Percentiles rank a stretch among this genome's conserved stretches.
These are phyloP conservation scores for Suillus bovinus DNA, from an alignment of 768 basidiomycete species.

Conservation along the genomic window DNA sequence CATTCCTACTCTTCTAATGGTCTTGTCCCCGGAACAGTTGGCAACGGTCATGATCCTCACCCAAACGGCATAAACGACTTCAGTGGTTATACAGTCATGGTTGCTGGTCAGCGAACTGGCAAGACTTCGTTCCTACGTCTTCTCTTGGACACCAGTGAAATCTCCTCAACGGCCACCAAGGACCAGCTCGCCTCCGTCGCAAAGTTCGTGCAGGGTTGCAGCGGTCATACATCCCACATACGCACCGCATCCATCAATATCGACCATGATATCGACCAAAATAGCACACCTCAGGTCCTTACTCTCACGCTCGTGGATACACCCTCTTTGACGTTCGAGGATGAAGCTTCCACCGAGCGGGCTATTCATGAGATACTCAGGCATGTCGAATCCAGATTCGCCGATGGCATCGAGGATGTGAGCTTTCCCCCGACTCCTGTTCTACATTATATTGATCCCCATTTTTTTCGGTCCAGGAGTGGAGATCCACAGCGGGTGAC, in stretches of 20 bases:
- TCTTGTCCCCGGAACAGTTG: constrained; percentile 29
- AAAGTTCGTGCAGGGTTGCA: constrained; percentile 78
- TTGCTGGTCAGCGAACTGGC: constrained; percentile 79
- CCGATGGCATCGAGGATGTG: constrained; percentile 77
- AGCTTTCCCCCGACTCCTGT: constrained; percentile 37
- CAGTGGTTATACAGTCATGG: constrained; percentile 67
- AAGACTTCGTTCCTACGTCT: constrained; percentile 88
- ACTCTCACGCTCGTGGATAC: constrained; percentile 79
- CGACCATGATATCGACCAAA: constrained; percentile 54
- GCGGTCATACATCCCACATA: constrained; percentile 71
- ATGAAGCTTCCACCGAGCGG: constrained; percentile 64
- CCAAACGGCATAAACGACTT: constrained; percentile 20
- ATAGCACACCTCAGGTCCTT: constrained; percentile 47
- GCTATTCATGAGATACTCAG: constrained; percentile 65
- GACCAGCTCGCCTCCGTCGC: constrained; percentile 81
- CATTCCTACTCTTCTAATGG: constrained; percentile 25
- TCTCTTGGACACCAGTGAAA: constrained; percentile 76
- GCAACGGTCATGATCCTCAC: constrained; percentile 28
- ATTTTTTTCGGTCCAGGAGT: constrained; percentile 49
- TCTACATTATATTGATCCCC: constrained; percentile 23
- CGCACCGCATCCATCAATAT: constrained; percentile 72
- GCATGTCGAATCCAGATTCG: constrained; percentile 71
- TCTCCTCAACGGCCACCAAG: constrained; percentile 60
- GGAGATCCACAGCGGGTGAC: constrained; percentile 68
- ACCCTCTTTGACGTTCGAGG: constrained; percentile 74